phyloP scores from a whole-genome alignment of 345 rosid species.

The Fremontodendron californicum region DNA sequence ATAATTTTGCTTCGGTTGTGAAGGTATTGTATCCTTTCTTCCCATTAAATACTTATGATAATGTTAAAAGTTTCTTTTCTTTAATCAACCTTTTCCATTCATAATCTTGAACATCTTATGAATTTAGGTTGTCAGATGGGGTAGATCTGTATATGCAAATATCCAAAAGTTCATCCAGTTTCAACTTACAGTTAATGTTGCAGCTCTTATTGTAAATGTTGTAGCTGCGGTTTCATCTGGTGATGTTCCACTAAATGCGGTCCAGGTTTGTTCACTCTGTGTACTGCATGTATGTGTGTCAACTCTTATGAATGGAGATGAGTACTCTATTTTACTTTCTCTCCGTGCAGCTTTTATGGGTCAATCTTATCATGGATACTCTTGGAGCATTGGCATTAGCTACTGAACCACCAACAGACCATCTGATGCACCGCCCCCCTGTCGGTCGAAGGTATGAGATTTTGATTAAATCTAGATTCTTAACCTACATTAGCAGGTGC shows the following conservation, averaged over 20 bases:
- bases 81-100: neutral
- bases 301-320: neutral
- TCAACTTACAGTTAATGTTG: slow-evolving; percentile 95
- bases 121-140: slow-evolving; percentile 91
- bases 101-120: slow-evolving; percentile 6
- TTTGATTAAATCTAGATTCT: neutral
- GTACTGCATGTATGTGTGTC: neutral
- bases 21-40: slow-evolving; percentile 45
- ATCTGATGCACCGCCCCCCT: slow-evolving; percentile 82
- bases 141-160: slow-evolving; percentile 97
- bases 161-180: slow-evolving; percentile 98
- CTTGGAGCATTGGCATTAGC: slow-evolving; percentile 98
- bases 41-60: neutral
- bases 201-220: slow-evolving; percentile 86
- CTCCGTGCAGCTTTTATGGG: slow-evolving; percentile 82
- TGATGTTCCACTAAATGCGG: slow-evolving; percentile 94
- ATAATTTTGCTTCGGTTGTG: slow-evolving; percentile 89
- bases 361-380: slow-evolving; percentile 98
- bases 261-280: slow-evolving; percentile 52
- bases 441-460: slow-evolving; percentile 81
- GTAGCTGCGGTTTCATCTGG: slow-evolving; percentile 94
- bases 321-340: neutral
- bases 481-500: neutral
- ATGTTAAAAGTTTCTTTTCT: neutral
- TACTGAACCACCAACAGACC: slow-evolving; percentile 97